Evolutionary conservation across 2,329 filamentous ascomycete genomes (phyloP).

Genomic region (Fusarium odoratissimum): DNA sequence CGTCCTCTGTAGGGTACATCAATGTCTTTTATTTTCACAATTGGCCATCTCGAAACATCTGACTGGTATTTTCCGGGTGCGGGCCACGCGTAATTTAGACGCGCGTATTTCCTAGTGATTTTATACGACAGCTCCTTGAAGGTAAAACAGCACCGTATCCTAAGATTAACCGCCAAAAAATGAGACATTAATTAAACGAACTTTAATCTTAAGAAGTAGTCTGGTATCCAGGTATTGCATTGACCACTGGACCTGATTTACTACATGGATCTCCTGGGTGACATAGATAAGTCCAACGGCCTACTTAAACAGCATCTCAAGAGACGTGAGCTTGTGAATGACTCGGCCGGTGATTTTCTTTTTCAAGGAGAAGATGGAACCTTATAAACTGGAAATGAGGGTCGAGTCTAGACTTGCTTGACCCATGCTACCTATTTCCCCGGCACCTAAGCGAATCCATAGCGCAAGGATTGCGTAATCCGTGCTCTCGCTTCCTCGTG

Average conservation of each 20-base stretch:
- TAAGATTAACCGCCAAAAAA: not conserved
- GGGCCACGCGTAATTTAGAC: not conserved
- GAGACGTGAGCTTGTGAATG: not conserved
- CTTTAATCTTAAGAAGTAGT: not conserved
- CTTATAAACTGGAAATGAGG: not conserved
- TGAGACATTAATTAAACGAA: not conserved
- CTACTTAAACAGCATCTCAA: not conserved
- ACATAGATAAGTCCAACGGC: not conserved
- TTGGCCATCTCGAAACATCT: not conserved
- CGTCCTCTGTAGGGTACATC: not conserved
- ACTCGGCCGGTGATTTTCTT: not conserved
- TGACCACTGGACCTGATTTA: not conserved
- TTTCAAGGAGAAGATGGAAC: not conserved
- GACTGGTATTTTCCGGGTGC: not conserved
- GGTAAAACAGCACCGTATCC: not conserved
- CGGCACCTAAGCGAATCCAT: not conserved
- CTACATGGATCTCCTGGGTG: accelerated
- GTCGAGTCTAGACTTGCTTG: not conserved
- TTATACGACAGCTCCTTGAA: not conserved
- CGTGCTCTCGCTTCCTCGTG: not conserved
- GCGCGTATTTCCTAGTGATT: not conserved
- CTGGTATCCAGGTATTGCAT: not conserved
- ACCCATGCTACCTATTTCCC: not conserved
- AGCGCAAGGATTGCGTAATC: not conserved
- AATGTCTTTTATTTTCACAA: not conserved